phyloP scores from a whole-genome alignment of 2,329 filamentous ascomycete species.

The Aspergillus felis region DNA sequence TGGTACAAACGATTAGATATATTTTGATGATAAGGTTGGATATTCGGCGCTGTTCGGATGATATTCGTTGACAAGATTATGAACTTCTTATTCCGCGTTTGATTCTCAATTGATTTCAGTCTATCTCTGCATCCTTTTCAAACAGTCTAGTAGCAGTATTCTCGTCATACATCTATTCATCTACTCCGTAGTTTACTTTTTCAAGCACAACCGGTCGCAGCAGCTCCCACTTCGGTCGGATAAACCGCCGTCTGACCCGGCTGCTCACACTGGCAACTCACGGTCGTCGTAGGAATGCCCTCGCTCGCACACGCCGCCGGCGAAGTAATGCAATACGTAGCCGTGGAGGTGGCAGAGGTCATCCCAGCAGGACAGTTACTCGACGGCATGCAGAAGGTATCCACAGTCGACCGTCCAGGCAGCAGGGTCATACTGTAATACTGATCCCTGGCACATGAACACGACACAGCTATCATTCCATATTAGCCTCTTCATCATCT shows the following conservation, averaged over 20 bases:
- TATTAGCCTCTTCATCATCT: not conserved
- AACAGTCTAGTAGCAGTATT: not conserved
- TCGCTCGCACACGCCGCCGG: slow-evolving; percentile 7
- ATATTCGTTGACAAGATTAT: not conserved
- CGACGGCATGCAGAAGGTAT: slow-evolving; percentile 24
- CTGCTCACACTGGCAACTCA: slow-evolving; percentile 15
- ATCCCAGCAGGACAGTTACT: slow-evolving; percentile 21
- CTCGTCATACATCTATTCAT: not conserved
- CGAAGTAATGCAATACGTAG: slow-evolving; percentile 19
- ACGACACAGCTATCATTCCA: slow-evolving; percentile 16
- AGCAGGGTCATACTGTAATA: slow-evolving; percentile 17
- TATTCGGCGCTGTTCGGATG: not conserved
- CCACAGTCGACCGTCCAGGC: slow-evolving; percentile 1
- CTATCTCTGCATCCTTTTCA: not conserved
- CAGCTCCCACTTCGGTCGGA: slow-evolving; percentile 12
- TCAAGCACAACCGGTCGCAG: slow-evolving; percentile 17
- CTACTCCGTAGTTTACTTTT: not conserved
- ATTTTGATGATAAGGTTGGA: not conserved
- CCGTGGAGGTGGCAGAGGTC: slow-evolving; percentile 16
- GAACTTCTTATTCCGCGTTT: not conserved
- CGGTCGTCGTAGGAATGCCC: slow-evolving; percentile 6
- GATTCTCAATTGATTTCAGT: not conserved
- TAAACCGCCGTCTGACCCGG: slow-evolving; percentile 18
- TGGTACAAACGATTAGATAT: not conserved
- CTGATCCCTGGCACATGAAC: slow-evolving; percentile 18